Percentiles rank a stretch among this genome's conserved stretches.
Evolutionary conservation across 1,284 basidiomycete species (phyloP).

Genomic region (Ganoderma sinense): DNA sequence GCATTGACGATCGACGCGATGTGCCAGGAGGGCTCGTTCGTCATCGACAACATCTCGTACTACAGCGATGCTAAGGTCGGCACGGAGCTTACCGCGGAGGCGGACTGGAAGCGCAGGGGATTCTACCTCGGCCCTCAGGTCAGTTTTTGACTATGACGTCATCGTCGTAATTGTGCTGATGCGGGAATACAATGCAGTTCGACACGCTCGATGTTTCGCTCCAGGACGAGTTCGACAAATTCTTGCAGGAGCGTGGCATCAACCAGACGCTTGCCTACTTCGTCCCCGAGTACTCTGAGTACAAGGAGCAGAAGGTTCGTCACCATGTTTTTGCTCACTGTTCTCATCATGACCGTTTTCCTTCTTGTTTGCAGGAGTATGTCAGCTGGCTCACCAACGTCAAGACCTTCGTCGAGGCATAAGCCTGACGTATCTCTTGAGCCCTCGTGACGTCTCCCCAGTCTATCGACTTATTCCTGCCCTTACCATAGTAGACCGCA

Average conservation of each 20-base stretch:
- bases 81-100: slow-evolving; percentile 84
- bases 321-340: slow-evolving; percentile 30
- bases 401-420: slow-evolving; percentile 81
- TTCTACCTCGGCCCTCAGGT: slow-evolving; percentile 93
- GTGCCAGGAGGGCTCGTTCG: slow-evolving; percentile 85
- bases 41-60: slow-evolving; percentile 90
- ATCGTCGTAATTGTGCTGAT: slow-evolving; percentile 11
- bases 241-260: slow-evolving; percentile 87
- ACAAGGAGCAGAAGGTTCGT: slow-evolving; percentile 88
- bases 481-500: slow-evolving; percentile 14
- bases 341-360: slow-evolving; percentile 7
- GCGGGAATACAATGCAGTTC: slow-evolving; percentile 56
- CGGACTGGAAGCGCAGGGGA: slow-evolving; percentile 92
- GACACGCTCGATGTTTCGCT: slow-evolving; percentile 89
- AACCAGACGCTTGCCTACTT: slow-evolving; percentile 84
- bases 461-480: neutral
- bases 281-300: slow-evolving; percentile 85
- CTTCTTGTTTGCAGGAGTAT: slow-evolving; percentile 74
- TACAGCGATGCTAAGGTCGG: slow-evolving; percentile 81
- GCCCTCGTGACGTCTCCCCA: neutral
- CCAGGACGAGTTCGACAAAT: slow-evolving; percentile 89
- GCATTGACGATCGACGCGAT: slow-evolving; percentile 84
- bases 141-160: slow-evolving; percentile 31
- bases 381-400: slow-evolving; percentile 88
- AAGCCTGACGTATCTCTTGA: neutral